Base-by-base conservation (phyloP, 1,284 basidiomycete genomes). In the Ustilago tritici region DNA sequence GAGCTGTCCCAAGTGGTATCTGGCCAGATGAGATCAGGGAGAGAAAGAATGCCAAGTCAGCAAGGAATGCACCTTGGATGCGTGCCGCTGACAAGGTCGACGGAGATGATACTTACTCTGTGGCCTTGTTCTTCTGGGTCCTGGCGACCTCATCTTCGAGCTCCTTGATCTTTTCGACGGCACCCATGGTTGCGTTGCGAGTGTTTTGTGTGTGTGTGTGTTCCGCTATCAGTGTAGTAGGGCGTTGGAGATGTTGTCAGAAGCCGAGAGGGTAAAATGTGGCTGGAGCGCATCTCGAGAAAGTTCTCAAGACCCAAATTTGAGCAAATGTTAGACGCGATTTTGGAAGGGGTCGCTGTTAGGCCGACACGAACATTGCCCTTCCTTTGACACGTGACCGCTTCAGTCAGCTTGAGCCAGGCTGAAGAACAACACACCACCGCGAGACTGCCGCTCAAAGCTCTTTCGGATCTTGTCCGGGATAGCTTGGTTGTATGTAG, bases 71-170 rank as follows among this genome's bases (percentile, higher is more conserved):
- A 19, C 8, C 8, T 46, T 19, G n/a, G 7, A 19, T 17, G 6
- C 43, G 43, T 8, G 43, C n/a, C 2, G 7, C 9, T 11, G 50
- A 43, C 7, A 28, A 28, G 23, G 23, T 54, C n/a, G 35, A 40
- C 17, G 17, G n/a, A 46, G 5, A n/a, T 9, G 15, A 10, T 17
- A 79, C 77, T 65, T 61, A 79, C 81, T 82, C 79, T 50, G 82
- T 83, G 4, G 82, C 84, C 77, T 86, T 81, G 86, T 90, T 89
- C 87, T 87, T 87, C 73, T 87, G 87, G 32, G 87, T 87, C 63
- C 84, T 82, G 36, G 92, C 93, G 93, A 95, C 95, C 88, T 96
- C 94, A 92, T 95, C 93, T 90, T 96, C 94, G 87, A 96, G 90
- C 91, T 95, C 93, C 92, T 95, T 95, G 82, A 96, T 95, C 88